phyloP scores from a whole-genome alignment of 1,284 basidiomycete genomes.

The Agroathelia rolfsii region DNA sequence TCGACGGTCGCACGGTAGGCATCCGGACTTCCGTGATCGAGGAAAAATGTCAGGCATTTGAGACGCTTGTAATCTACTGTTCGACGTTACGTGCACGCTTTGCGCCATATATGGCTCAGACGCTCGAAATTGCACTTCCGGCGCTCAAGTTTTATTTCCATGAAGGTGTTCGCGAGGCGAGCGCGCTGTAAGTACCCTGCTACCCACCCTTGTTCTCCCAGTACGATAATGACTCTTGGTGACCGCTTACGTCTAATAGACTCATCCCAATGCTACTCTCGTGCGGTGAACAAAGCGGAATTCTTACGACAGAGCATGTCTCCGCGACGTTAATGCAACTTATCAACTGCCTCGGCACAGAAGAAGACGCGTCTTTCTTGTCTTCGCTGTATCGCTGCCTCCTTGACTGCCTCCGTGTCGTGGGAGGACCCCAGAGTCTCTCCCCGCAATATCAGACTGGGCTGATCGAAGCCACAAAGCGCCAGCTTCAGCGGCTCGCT shows the following conservation, averaged over 20 bases:
- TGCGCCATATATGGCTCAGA: constrained; percentile 62
- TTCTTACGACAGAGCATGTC: constrained; percentile 63
- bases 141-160: constrained; percentile 69
- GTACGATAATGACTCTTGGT: constrained; percentile 2
- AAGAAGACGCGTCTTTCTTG: constrained; percentile 66
- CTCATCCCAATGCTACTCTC: constrained; percentile 63
- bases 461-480: constrained; percentile 57
- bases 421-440: constrained; percentile 44
- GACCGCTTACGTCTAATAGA: constrained; percentile 28
- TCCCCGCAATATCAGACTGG: constrained; percentile 41
- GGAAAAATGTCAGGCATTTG: constrained; percentile 82
- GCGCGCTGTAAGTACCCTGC: constrained; percentile 45
- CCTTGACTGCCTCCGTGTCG: constrained; percentile 53
- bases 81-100: constrained; percentile 60
- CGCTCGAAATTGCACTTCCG: constrained; percentile 63
- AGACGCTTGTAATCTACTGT: constrained; percentile 74
- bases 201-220: constrained; percentile 1
- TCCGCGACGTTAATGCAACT: constrained; percentile 59
- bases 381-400: constrained; percentile 71
- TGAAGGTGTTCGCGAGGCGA: constrained; percentile 75
- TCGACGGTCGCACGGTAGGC: constrained; percentile 69
- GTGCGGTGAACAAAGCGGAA: constrained; percentile 55
- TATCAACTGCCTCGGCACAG: constrained; percentile 53
- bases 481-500: constrained; percentile 55
- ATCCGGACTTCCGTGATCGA: constrained; percentile 74